Percentiles rank a stretch among this genome's conserved stretches.
phyloP scores from a whole-genome alignment of 768 basidiomycete species.

The Chalciporus pseudorubinellus region DNA sequence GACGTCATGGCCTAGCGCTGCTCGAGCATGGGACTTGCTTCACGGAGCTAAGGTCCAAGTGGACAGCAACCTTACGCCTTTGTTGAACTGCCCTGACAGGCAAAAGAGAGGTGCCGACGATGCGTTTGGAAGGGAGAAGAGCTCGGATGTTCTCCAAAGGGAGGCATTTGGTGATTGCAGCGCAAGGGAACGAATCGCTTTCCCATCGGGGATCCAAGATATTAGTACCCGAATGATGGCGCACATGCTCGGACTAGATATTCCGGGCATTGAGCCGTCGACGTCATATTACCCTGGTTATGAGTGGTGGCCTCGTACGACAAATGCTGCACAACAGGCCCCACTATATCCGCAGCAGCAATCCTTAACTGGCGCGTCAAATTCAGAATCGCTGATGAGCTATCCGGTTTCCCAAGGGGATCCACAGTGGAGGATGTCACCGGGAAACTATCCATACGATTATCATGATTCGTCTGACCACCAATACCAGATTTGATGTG shows the following conservation, averaged over 20 bases:
- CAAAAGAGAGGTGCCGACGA: conserved; percentile 60
- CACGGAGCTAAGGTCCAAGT: conserved; percentile 63
- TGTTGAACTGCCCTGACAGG: conserved; percentile 41
- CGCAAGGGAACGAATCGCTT: conserved; percentile 24
- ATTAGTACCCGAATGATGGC: conserved; percentile 66
- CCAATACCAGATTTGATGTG: conserved; percentile 22
- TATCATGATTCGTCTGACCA: conserved; percentile 16
- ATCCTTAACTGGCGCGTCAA: conserved; percentile 1
- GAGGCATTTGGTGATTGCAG: conserved; percentile 35
- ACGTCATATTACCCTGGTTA: conserved; percentile 54
- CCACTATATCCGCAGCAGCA: conserved; percentile 16
- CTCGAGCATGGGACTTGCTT: conserved; percentile 62
- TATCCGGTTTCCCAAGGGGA: conserved; percentile 19
- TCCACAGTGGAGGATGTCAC: conserved; percentile 21
- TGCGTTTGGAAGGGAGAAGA: conserved; percentile 59
- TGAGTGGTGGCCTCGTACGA: conserved; percentile 61
- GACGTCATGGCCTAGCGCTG: conserved; percentile 71
- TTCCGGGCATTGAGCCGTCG: conserved; percentile 55
- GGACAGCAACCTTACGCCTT: conserved; percentile 37
- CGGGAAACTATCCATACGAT: conserved; percentile 19
- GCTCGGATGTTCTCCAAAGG: conserved; percentile 42
- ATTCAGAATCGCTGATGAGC: conserved; percentile 8
- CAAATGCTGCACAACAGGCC: conserved; percentile 5
- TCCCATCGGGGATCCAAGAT: conserved; percentile 51
- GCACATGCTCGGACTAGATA: conserved; percentile 66